These are phyloP conservation scores for Saccharomyces cerevisiae DNA, from an alignment of 805 yeast species.

Conservation along the genomic window DNA sequence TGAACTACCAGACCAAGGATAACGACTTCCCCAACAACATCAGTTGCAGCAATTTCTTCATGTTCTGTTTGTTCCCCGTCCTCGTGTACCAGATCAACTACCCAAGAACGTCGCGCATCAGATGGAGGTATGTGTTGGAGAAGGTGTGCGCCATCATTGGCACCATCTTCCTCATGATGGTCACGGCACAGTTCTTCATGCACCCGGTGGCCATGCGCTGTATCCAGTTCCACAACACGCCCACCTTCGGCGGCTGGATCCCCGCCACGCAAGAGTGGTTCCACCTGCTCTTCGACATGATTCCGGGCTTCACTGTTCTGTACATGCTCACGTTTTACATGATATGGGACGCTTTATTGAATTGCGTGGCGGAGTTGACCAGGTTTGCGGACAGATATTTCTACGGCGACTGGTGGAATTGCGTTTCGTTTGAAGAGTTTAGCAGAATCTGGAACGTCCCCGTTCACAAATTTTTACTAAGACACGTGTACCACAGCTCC, in stretches of 20 bases:
- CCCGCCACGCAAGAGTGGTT: slow-evolving; percentile 22
- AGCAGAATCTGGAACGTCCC: slow-evolving; percentile 93
- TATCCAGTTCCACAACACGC: slow-evolving; percentile 37
- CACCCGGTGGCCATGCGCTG: slow-evolving; percentile 67
- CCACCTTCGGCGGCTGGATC: slow-evolving; percentile 7
- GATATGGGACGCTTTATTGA: slow-evolving; percentile 92
- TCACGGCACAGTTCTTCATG: slow-evolving; percentile 64
- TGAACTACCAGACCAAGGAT: slow-evolving; percentile 44
- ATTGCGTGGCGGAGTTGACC: slow-evolving; percentile 83
- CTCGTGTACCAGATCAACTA: slow-evolving; percentile 74
- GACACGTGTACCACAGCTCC: slow-evolving; percentile 92
- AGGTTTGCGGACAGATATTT: slow-evolving; percentile 84
- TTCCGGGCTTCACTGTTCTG: slow-evolving; percentile 70
- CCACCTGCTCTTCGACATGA: slow-evolving; percentile 52
- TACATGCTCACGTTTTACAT: slow-evolving; percentile 75
- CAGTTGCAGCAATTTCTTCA: slow-evolving; percentile 54
- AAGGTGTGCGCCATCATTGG: slow-evolving; percentile 82
- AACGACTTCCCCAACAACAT: slow-evolving; percentile 65
- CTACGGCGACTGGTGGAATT: slow-evolving; percentile 97
- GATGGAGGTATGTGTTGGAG: slow-evolving; percentile 59
- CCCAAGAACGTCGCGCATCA: slow-evolving; percentile 63
- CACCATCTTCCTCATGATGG: slow-evolving; percentile 71
- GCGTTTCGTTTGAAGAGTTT: slow-evolving; percentile 86
- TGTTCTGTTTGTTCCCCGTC: slow-evolving; percentile 83
- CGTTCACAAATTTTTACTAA: slow-evolving; percentile 76